Base-by-base conservation (phyloP, 1,139 yeast species). In the Taphrina deformans region DNA sequence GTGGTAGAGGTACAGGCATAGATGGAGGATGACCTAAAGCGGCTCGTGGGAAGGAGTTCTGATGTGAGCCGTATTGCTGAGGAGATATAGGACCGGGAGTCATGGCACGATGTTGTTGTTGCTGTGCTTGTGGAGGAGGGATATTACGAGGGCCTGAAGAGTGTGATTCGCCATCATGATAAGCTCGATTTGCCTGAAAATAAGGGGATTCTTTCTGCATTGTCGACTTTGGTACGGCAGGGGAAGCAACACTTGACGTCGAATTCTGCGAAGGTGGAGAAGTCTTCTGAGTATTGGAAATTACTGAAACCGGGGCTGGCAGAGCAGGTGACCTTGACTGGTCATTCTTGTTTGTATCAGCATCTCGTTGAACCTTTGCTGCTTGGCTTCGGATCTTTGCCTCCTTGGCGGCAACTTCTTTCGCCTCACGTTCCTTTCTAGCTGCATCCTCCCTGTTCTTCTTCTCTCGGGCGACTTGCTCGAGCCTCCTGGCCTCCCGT, bases 401-500 rank as follows among this genome's bases (percentile, higher is more conserved):
- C 67, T 78, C 64, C 31, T n/a, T 59, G 10, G 55, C 77, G 61
- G 79, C 75, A 68, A 79, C 81, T 61, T 75, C 73, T 63, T 75
- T 75, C 58, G 76, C 75, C 67, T 72, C 74, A 73, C 75, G 45
- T 70, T 71, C 71, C 75, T 74, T 73, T 72, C 76, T 71, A 72
- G 74, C 44, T 4, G 45, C 73, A 75, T 76, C 76, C 76, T 77
- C 80, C 33, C 52, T 65, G 72, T 78, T 79, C 70, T 77, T 77
- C 68, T 73, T 72, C 65, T 79, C 79, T 63, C 74, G 76, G 71
- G 77, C 77, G 31, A 41, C 48, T 69, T 74, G 79, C 74, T 75
- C 73, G 72, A 75, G 75, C 72, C 76, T 75, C 69, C 75, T 73
- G 71, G 78, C 79, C 74, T 78, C 79, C 69, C 75, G 79, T 71